These are phyloP conservation scores for Exophiala xenobiotica DNA, from an alignment of 2,329 filamentous ascomycete genomes.

Conservation along the genomic window DNA sequence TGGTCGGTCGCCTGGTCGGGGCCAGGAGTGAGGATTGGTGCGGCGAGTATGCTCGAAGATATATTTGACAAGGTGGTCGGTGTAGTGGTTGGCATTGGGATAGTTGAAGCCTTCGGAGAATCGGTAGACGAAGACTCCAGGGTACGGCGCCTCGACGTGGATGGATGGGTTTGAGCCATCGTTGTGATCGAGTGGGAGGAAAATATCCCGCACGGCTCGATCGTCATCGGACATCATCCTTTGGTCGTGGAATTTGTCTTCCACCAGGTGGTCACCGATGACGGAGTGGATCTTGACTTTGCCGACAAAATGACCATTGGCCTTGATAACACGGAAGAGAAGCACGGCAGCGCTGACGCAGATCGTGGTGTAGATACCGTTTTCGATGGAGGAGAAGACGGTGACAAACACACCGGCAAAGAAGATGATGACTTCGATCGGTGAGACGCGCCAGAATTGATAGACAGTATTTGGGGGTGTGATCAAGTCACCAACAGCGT, in stretches of 20 bases:
- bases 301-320: conserved; percentile 80
- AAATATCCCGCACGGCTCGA: conserved; percentile 64
- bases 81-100: conserved; percentile 84
- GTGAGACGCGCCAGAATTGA: conserved; percentile 92
- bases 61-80: conserved; percentile 71
- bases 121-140: conserved; percentile 92
- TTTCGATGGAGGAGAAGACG: conserved; percentile 83
- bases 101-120: conserved; percentile 97
- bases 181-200: conserved; percentile 80
- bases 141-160: conserved; percentile 76
- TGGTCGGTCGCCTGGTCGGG: conserved; percentile 71
- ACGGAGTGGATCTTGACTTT: conserved; percentile 81
- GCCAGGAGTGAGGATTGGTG: conserved; percentile 68
- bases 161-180: conserved; percentile 89
- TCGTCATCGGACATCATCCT: conserved; percentile 29
- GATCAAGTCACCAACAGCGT: conserved; percentile 89
- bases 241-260: conserved; percentile 55
- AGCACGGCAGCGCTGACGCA: conserved; percentile 73
- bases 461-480: conserved; percentile 89
- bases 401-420: conserved; percentile 89
- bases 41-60: conserved; percentile 72
- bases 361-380: conserved; percentile 88
- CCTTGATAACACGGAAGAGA: conserved; percentile 79
- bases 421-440: conserved; percentile 87
- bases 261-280: conserved; percentile 69